phyloP scores from a whole-genome alignment of 768 basidiomycete genomes.

The Sistotremastrum niveocremeum region DNA sequence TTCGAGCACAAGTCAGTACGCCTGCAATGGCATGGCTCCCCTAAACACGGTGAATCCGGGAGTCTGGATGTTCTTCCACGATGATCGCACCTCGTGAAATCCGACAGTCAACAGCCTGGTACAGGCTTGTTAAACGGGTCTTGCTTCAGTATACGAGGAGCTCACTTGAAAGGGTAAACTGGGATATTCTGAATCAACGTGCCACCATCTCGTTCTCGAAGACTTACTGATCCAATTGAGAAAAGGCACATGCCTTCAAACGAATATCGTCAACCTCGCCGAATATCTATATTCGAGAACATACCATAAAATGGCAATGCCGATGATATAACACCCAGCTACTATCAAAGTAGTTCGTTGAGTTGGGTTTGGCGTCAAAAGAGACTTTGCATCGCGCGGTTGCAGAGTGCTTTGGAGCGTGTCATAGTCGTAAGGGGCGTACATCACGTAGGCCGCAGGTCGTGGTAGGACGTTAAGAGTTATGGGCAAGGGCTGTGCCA shows the following conservation, averaged over 20 bases:
- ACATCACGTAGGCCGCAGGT: no score
- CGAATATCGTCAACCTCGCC: background rate
- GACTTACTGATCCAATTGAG: conserved; percentile 60
- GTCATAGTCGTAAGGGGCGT: no score
- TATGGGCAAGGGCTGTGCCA: no score
- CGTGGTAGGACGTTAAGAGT: no score
- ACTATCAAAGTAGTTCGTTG: conserved; percentile 70
- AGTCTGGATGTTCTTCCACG: background rate
- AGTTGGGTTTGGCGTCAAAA: conserved; percentile 52
- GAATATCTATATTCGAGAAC: conserved; percentile 11
- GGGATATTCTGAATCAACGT: background rate
- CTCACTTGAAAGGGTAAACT: conserved; percentile 92
- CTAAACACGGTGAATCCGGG: conserved; percentile 20
- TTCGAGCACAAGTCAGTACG: conserved; percentile 71
- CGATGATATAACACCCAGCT: conserved; percentile 59
- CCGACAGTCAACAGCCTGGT: conserved; percentile 70
- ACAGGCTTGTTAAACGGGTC: conserved; percentile 1
- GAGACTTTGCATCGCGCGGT: no score
- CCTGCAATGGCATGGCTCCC: conserved; percentile 81
- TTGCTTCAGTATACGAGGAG: conserved; percentile 2
- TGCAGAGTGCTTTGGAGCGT: no score
- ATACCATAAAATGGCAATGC: conserved; percentile 71
- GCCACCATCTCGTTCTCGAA: background rate
- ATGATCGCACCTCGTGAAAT: conserved; percentile 59
- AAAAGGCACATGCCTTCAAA: conserved; percentile 59